Conservation (phyloP, 371 early-diverging fungal species). For the Entomophthora muscae region DNA sequence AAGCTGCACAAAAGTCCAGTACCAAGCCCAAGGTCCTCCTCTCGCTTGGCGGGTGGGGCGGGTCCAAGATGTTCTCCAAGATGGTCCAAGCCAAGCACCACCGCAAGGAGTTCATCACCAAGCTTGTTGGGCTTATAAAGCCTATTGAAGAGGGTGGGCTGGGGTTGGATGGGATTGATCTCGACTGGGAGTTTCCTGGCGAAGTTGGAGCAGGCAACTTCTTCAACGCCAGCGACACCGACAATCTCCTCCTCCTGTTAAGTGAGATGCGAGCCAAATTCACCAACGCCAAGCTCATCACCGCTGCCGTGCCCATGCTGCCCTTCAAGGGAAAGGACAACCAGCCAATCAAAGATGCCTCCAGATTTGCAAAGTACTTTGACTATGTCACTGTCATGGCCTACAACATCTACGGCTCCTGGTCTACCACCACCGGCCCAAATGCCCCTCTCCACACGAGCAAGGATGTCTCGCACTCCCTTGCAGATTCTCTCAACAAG, state of each 20-base stretch:
- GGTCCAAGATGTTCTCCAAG: constrained; percentile 37
- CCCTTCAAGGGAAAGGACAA: constrained; percentile 35
- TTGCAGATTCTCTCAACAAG: constrained; percentile 16
- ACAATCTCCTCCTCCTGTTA: constrained; percentile 35
- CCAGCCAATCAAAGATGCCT: constrained; percentile 31
- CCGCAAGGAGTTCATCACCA: background rate
- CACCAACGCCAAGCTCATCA: constrained; percentile 28
- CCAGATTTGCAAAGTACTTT: constrained; percentile 29
- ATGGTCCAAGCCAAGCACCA: constrained; percentile 18
- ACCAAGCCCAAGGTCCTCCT: constrained; percentile 35
- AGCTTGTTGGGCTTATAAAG: background rate
- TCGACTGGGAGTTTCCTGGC: constrained; percentile 70
- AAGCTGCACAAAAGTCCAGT: too few relatives aligned
- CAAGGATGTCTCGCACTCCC: constrained; percentile 8
- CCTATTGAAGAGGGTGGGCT: constrained; percentile 11
- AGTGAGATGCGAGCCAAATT: constrained; percentile 29
- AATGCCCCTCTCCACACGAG: constrained; percentile 38
- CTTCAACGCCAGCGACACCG: constrained; percentile 26
- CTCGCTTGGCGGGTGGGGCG: constrained; percentile 62
- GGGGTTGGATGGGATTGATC: constrained; percentile 27
- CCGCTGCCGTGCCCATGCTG: constrained; percentile 46
- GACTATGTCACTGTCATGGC: constrained; percentile 38
- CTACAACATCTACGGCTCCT: constrained; percentile 36
- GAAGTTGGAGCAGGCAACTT: constrained; percentile 47
- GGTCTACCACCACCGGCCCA: constrained; percentile 32